Base-by-base conservation (phyloP, 345 rosid species). In the Lepidium sativum region DNA sequence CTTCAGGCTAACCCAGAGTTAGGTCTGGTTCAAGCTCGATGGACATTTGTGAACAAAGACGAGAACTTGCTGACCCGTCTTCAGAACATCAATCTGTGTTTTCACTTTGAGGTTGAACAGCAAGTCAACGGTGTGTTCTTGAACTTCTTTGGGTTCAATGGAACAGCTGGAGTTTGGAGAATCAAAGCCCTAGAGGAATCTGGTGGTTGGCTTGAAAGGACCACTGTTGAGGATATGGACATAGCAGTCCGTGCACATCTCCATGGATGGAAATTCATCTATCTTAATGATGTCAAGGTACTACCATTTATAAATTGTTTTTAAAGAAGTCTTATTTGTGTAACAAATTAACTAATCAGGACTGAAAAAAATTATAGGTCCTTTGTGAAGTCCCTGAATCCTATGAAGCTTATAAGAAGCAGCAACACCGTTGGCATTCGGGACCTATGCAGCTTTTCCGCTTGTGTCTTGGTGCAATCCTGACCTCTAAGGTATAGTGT, bases 361-460 rank as follows among this genome's bases (percentile, higher is more conserved):
- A 56, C 0, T 38, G 58, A 39, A 42, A 31, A 57, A 44, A 41
- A 69, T 8, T 59, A 27, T 53, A 89, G 92, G 92, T 89, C 63
- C 87, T 88, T 39, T 88, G 96, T 54, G 96, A 88, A 77, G 85
- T 88, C 75, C 96, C 96, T 0, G 96, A 84, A 73, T 86, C 92
- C 31, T 88, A 84, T 47, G 96, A 88, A 81, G 92, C 96, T 56
- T 88, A 88, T 78, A 82, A 87, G 83, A 88, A 88, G 83, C 96
- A 88, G 72, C 96, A 88, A 73, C 92, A 88, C 76, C 90, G 96
- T 35, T 88, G 96, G 96, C 96, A 88, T 75, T 88, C 96, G 0
- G 96, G 96, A 45, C 96, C 96, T 3, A 88, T 88, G 96, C 91
- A 88, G 49, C 96, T 88, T 35, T 88, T 88, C 75, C 96, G 96